These are phyloP conservation scores for Rhizopus delemar DNA, from an alignment of 371 early-diverging fungal species.

Conservation along the genomic window DNA sequence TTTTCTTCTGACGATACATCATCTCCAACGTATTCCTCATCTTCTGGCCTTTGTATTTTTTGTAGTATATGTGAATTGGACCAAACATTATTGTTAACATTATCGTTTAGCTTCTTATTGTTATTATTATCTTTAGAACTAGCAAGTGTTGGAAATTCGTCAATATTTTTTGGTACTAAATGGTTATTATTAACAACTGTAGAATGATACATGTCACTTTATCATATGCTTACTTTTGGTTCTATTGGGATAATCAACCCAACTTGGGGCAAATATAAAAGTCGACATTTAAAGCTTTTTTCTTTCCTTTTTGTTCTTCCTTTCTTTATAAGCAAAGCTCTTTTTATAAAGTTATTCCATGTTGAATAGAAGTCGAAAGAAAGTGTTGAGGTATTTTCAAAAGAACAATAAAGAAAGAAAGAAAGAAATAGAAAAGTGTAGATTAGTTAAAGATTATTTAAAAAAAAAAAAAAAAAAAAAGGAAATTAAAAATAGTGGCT, in stretches of 20 bases:
- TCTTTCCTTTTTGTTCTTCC: background rate
- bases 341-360: constrained; percentile 4
- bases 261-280: constrained; percentile 32
- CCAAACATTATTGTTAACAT: constrained; percentile 26
- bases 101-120: constrained; percentile 5
- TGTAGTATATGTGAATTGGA: constrained; percentile 17
- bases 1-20: constrained; percentile 19
- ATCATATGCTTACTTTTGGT: constrained; percentile 19
- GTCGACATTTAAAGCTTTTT: constrained; percentile 23
- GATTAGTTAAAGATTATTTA: too few species aligned
- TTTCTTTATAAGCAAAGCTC: background rate
- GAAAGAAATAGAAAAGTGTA: too few species aligned
- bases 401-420: too few species aligned
- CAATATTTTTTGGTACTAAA: constrained; percentile 9
- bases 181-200: background rate
- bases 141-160: constrained; percentile 16
- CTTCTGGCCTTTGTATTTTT: constrained; percentile 16
- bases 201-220: background rate
- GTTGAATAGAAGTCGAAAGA: background rate
- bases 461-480: background rate
- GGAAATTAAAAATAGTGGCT: constrained; percentile 2
- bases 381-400: background rate
- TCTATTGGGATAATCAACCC: constrained; percentile 25
- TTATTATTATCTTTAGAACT: background rate
- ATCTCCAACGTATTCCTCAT: constrained; percentile 4